Conservation (phyloP, 192 early-diverging fungal genomes). For the Geranomyces variabilis region DNA sequence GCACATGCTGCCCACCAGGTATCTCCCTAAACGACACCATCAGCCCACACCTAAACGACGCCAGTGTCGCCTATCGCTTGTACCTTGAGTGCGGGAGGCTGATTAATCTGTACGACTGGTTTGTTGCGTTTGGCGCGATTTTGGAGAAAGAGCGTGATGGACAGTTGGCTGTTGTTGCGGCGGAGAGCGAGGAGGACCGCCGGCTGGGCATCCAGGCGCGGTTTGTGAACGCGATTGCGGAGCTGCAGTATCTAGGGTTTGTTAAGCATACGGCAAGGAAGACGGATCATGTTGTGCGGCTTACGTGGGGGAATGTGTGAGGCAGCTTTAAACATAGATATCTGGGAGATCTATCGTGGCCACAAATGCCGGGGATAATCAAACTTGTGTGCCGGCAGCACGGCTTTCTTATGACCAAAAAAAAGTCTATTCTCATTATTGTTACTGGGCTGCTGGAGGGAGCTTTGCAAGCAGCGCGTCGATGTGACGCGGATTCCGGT, state of each 20-base stretch:
- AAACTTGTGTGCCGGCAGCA: too few relatives aligned
- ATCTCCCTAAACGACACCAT: conserved; percentile 44
- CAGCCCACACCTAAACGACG: conserved; percentile 75
- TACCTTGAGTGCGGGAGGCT: conserved; percentile 90
- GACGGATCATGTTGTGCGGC: conserved; percentile 87
- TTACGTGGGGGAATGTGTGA: conserved; percentile 60
- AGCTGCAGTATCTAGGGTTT: conserved; percentile 88
- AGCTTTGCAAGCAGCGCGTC: conserved; percentile 21
- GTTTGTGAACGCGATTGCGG: conserved; percentile 82
- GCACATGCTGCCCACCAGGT: conserved; percentile 70
- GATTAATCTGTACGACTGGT: conserved; percentile 96
- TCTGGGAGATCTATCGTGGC: too few relatives aligned
- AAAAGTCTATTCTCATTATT: too few relatives aligned
- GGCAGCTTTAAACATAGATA: too few relatives aligned
- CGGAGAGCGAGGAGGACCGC: conserved; percentile 3
- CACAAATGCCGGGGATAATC: too few relatives aligned
- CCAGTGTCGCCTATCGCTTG: conserved; percentile 85
- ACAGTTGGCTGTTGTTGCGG: not conserved
- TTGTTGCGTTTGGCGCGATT: conserved; percentile 79
- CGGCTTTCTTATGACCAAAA: too few relatives aligned
- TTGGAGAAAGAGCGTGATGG: conserved; percentile 63
- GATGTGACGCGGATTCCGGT: conserved; percentile 25
- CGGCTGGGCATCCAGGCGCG: conserved; percentile 64
- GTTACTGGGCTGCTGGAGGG: not conserved
- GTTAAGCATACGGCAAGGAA: conserved; percentile 87